phyloP scores from a whole-genome alignment of 2,329 filamentous ascomycete genomes.

The Aspergillus sp. region DNA sequence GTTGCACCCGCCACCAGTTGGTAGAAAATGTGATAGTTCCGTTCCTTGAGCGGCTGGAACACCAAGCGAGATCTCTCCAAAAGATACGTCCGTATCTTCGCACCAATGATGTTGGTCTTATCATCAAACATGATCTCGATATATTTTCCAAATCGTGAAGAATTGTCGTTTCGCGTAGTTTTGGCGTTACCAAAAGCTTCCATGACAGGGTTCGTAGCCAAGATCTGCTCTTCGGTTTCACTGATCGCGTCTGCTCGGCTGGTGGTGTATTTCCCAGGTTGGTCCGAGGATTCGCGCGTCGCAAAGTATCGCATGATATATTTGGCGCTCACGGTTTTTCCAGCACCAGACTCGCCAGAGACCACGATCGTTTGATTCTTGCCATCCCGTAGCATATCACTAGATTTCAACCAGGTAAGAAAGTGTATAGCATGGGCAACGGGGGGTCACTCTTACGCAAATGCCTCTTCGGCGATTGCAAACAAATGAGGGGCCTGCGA shows the following conservation, averaged over 20 bases:
- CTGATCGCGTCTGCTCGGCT: conserved; percentile 80
- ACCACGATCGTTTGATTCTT: conserved; percentile 99
- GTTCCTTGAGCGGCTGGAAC: conserved; percentile 94
- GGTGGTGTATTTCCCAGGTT: conserved; percentile 74
- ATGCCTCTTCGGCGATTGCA: conserved; percentile 97
- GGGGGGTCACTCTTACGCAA: conserved; percentile 66
- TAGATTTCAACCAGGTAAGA: conserved; percentile 47
- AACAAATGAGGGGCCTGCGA: conserved; percentile 98
- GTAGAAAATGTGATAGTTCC: conserved; percentile 99
- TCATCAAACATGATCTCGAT: conserved; percentile 99
- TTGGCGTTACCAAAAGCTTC: conserved; percentile 99
- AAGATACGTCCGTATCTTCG: conserved; percentile 94
- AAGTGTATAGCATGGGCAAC: conserved; percentile 2
- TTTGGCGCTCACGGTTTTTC: conserved; percentile 98
- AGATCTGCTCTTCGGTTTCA: conserved; percentile 96
- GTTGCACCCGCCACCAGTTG: conserved; percentile 92
- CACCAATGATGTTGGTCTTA: conserved; percentile 92
- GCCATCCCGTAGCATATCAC: conserved; percentile 93
- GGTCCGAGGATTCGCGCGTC: conserved; percentile 89
- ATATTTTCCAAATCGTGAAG: conserved; percentile 97
- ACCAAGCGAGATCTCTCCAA: conserved; percentile 93
- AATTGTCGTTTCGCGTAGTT: conserved; percentile 99
- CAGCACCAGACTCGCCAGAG: conserved; percentile 97
- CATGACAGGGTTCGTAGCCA: conserved; percentile 99
- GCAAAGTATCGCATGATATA: conserved; percentile 99